These are phyloP conservation scores for Tulasnella sp. DNA, from an alignment of 768 basidiomycete species.

Conservation along the genomic window DNA sequence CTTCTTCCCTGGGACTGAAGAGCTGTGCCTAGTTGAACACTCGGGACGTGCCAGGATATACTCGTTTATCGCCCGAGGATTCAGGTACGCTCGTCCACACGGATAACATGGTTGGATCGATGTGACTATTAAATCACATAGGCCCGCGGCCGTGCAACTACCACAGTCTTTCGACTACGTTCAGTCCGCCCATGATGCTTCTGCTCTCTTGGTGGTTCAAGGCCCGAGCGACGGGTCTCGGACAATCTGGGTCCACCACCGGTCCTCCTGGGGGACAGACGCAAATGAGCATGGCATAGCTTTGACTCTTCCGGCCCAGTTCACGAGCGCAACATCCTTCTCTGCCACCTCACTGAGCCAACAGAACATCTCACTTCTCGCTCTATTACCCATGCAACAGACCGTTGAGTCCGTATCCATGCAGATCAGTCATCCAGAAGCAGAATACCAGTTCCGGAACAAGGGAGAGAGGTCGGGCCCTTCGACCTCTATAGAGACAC, in stretches of 20 bases:
- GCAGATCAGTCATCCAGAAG: conserved; percentile 43
- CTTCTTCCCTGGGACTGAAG: conserved; percentile 42
- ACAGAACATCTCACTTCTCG: conserved; percentile 36
- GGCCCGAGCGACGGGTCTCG: not conserved
- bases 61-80: conserved; percentile 43
- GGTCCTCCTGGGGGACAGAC: conserved; percentile 42
- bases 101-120: conserved; percentile 10
- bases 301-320: conserved; percentile 26
- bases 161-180: conserved; percentile 27
- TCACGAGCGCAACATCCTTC: conserved; percentile 19
- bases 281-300: conserved; percentile 30
- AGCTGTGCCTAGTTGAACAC: conserved; percentile 41
- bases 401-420: conserved; percentile 33
- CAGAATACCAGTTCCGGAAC: conserved; percentile 45
- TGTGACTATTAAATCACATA: conserved; percentile 19
- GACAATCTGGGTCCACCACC: conserved; percentile 38
- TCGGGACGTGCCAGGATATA: conserved; percentile 36
- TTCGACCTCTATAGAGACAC: not conserved
- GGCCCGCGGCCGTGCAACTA: conserved; percentile 37
- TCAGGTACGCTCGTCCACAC: conserved; percentile 30
- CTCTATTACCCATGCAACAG: conserved; percentile 29
- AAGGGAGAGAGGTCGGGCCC: conserved; percentile 25
- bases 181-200: conserved; percentile 42
- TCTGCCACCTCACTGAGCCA: conserved; percentile 37
- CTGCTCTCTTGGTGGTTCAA: conserved; percentile 36